These are phyloP conservation scores for Cryomyces antarcticus DNA, from an alignment of 495 filamentous ascomycete species.

Conservation along the genomic window DNA sequence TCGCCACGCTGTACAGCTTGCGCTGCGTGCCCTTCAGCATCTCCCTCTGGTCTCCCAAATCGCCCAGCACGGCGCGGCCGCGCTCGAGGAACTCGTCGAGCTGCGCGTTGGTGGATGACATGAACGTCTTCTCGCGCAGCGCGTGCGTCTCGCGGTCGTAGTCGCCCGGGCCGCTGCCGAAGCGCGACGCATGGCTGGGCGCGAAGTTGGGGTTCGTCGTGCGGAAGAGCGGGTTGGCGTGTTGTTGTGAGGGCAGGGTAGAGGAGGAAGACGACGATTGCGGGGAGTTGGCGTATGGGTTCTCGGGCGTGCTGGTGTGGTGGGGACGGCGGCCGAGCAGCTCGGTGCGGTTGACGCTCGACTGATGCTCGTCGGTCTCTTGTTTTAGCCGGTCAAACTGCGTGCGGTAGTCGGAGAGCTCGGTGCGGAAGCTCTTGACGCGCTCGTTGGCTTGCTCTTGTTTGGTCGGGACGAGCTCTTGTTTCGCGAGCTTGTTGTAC, in stretches of 20 bases:
- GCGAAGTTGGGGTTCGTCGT: slow-evolving; percentile 7
- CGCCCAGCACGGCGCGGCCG: slow-evolving; percentile 71
- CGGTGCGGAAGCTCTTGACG: slow-evolving; percentile 64
- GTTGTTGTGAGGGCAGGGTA: too few species aligned
- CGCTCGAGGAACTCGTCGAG: slow-evolving; percentile 88
- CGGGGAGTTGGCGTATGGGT: slow-evolving; percentile 64
- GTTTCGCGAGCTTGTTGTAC: slow-evolving; percentile 66
- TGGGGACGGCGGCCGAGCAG: slow-evolving; percentile 82
- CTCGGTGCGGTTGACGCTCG: slow-evolving; percentile 56
- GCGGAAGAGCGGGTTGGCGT: slow-evolving; percentile 20
- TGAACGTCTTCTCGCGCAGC: slow-evolving; percentile 79
- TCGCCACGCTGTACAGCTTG: slow-evolving; percentile 76
- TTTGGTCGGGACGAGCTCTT: slow-evolving; percentile 70
- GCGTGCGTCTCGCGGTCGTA: slow-evolving; percentile 58
- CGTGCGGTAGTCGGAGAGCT: slow-evolving; percentile 57
- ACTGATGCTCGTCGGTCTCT: slow-evolving; percentile 52
- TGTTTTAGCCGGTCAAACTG: slow-evolving; percentile 59
- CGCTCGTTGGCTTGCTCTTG: slow-evolving; percentile 79
- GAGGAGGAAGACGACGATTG: slow-evolving; percentile 11
- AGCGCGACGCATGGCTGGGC: slow-evolving; percentile 9
- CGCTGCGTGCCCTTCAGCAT: slow-evolving; percentile 88
- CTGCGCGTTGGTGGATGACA: slow-evolving; percentile 51
- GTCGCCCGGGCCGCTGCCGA: slow-evolving; percentile 35
- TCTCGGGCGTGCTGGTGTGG: slow-evolving; percentile 73
- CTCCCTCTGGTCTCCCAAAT: slow-evolving; percentile 77